These are phyloP conservation scores for Fusarium pseudograminearum DNA, from an alignment of 2,329 filamentous ascomycete species.

Conservation along the genomic window DNA sequence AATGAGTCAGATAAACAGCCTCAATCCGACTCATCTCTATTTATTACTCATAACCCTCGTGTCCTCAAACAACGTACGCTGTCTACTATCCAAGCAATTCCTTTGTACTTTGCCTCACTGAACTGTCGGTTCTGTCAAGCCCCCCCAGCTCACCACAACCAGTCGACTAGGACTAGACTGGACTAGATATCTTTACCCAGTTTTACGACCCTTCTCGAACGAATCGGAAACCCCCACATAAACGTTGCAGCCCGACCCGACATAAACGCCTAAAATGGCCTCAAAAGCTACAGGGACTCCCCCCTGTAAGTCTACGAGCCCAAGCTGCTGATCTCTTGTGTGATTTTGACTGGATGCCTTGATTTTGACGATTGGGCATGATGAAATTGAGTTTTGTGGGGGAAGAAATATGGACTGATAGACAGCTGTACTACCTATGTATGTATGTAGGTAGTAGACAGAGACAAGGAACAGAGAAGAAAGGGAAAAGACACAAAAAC, in stretches of 20 bases:
- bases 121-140: not conserved
- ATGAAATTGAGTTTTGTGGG: conserved; percentile 13
- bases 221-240: conserved; percentile 45
- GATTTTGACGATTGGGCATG: conserved; percentile 39
- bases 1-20: conserved; percentile 11
- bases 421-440: too few relatives aligned
- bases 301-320: conserved; percentile 14
- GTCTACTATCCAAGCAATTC: conserved; percentile 7
- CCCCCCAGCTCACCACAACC: not conserved
- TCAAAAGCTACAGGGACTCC: conserved; percentile 34
- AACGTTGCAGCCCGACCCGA: conserved; percentile 42
- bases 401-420: not conserved
- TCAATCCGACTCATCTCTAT: not conserved
- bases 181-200: not conserved
- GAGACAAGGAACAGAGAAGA: not conserved
- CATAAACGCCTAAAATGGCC: conserved; percentile 36
- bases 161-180: not conserved
- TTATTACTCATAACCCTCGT: conserved; percentile 6
- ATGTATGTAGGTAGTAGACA: too few relatives aligned
- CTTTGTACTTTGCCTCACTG: conserved; percentile 13
- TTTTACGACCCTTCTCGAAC: conserved; percentile 30
- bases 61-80: conserved; percentile 1
- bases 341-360: conserved; percentile 35
- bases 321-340: conserved; percentile 29
- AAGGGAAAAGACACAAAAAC: not conserved